Percentiles rank a stretch among this genome's conserved stretches.
Conservation (phyloP, 2,329 filamentous ascomycete genomes). For the Aspergillus sp. region DNA sequence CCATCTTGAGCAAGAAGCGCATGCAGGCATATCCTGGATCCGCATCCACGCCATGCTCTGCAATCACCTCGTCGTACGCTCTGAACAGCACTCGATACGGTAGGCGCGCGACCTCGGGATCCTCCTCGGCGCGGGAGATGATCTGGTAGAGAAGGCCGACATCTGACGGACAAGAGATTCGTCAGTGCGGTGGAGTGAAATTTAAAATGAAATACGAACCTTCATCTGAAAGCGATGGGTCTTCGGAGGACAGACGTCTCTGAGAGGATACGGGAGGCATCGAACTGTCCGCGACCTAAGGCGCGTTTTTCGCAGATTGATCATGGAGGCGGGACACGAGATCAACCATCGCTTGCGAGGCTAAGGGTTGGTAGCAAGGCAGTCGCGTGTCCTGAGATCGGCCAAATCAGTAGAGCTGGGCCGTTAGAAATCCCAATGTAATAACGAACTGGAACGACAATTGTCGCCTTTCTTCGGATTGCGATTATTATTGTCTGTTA, state of each 20-base stretch:
- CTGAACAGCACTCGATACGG: constrained; percentile 76
- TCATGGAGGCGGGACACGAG: constrained; percentile 40
- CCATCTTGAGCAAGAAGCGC: constrained; percentile 75
- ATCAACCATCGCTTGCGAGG: constrained; percentile 38
- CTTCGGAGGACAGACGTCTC: constrained; percentile 40
- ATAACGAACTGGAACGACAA: background rate
- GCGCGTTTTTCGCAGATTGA: constrained; percentile 42
- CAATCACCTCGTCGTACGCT: constrained; percentile 76
- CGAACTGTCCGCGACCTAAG: constrained; percentile 46
- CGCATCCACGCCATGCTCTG: constrained; percentile 65
- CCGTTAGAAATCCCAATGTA: background rate
- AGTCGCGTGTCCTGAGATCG: constrained; percentile 3
- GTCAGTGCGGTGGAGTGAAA: background rate
- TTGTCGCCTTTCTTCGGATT: background rate
- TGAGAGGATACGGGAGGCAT: constrained; percentile 49
- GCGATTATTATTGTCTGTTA: constrained; percentile 9
- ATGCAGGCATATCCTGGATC: constrained; percentile 73
- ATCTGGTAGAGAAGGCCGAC: constrained; percentile 76
- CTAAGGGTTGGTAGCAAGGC: constrained; percentile 8
- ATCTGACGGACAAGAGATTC: constrained; percentile 51
- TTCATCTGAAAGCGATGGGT: constrained; percentile 57
- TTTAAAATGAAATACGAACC: constrained; percentile 41
- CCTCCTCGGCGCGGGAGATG: constrained; percentile 66
- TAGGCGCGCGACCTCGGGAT: constrained; percentile 62
- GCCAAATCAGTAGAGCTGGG: constrained; percentile 5